phyloP scores from a whole-genome alignment of 768 basidiomycete species.

The Podaxis sp. region DNA sequence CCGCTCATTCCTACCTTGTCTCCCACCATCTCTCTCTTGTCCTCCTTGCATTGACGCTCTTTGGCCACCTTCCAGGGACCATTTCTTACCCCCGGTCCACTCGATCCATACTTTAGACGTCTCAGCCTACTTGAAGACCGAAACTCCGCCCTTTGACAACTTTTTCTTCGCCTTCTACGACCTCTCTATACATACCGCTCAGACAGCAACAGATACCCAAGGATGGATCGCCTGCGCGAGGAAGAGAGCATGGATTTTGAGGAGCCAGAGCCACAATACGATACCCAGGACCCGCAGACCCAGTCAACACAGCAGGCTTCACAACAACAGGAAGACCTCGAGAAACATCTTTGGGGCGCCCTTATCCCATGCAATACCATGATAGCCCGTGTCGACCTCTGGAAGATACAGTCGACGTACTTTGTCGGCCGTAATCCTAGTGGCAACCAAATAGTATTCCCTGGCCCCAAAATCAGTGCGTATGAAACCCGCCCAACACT shows the following conservation, averaged over 20 bases:
- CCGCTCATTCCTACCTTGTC: neutral
- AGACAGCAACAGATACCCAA: conserved; percentile 13
- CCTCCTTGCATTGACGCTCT: neutral
- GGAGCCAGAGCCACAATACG: conserved; percentile 21
- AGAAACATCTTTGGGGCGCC: conserved; percentile 65
- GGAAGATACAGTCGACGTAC: conserved; percentile 48
- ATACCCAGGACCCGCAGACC: conserved; percentile 38
- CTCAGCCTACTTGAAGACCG: conserved; percentile 28
- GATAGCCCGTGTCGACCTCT: conserved; percentile 61
- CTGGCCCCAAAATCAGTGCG: conserved; percentile 76
- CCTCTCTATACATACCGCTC: conserved; percentile 3
- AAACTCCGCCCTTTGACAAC: neutral
- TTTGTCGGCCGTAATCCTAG: conserved; percentile 54
- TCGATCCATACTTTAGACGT: conserved; percentile 21
- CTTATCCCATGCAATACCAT: conserved; percentile 60
- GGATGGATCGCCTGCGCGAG: conserved; percentile 21
- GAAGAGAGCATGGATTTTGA: conserved; percentile 24
- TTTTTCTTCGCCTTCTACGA: conserved; percentile 9
- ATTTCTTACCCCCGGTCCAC: neutral
- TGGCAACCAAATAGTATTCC: conserved; percentile 54
- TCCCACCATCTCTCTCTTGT: neutral
- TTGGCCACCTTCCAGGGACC: neutral
- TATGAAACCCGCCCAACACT: conserved; percentile 17
- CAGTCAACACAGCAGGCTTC: conserved; percentile 47
- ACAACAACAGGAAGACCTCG: conserved; percentile 31